These are phyloP conservation scores for Pinus tabuliformis DNA, from an alignment of 75 land plant species.

Conservation along the genomic window DNA sequence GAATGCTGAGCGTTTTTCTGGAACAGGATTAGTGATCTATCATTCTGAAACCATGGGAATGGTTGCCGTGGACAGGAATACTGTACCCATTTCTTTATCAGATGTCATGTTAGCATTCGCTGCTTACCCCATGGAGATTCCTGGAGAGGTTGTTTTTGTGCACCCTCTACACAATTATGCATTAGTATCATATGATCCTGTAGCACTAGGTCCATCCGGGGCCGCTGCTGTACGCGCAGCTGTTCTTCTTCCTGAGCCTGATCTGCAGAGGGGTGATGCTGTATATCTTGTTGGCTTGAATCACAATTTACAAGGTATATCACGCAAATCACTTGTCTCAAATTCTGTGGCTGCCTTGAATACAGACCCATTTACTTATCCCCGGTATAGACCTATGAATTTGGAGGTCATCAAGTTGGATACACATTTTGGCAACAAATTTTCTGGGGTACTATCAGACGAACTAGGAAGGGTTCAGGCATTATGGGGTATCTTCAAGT, in stretches of 20 bases:
- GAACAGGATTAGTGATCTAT: too few relatives aligned
- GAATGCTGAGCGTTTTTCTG: too few relatives aligned
- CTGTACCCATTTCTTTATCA: too few relatives aligned
- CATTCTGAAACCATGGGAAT: too few relatives aligned
- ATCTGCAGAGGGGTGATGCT: slow-evolving; percentile 78
- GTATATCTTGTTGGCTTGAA: slow-evolving; percentile 88
- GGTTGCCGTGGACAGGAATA: too few relatives aligned
- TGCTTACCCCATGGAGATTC: slow-evolving; percentile 91
- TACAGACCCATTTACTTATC: slow-evolving; percentile 79
- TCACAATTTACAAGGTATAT: slow-evolving; percentile 80
- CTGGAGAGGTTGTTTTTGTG: slow-evolving; percentile 82
- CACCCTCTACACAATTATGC: slow-evolving; percentile 96
- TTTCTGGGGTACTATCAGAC: slow-evolving; percentile 89
- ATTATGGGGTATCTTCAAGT: slow-evolving; percentile 78
- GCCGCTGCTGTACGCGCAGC: slow-evolving; percentile 73
- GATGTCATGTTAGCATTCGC: slow-evolving; percentile 58
- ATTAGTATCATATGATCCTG: slow-evolving; percentile 81
- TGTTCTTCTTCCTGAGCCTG: slow-evolving; percentile 20
- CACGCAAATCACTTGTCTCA: slow-evolving; percentile 85
- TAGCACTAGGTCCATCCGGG: slow-evolving; percentile 64
- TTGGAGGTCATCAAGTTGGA: slow-evolving; percentile 98
- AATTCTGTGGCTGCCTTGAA: slow-evolving; percentile 83
- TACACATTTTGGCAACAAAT: slow-evolving; percentile 89
- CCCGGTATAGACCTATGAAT: slow-evolving; percentile 86
- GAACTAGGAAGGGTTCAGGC: slow-evolving; percentile 89